Conservation (phyloP, 108 stramenopile species). For the Bacterosira constricta region DNA sequence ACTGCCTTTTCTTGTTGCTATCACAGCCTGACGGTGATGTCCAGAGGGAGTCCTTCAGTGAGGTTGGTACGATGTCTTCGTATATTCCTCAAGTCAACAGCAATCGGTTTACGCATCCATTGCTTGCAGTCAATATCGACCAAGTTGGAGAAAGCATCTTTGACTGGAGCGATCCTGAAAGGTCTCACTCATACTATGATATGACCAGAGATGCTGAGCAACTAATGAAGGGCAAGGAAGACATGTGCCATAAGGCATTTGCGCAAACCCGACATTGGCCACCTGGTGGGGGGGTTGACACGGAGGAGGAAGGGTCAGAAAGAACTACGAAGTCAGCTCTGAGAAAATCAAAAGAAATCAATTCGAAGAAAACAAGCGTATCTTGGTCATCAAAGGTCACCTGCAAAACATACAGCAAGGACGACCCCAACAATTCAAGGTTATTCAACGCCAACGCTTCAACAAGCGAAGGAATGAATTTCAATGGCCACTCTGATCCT, state of each 20-base stretch:
- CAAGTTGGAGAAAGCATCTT: constrained; percentile 64
- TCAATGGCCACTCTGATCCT: constrained; percentile 43
- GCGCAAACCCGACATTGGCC: constrained; percentile 52
- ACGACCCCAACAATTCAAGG: constrained; percentile 35
- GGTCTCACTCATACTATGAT: constrained; percentile 70
- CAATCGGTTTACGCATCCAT: constrained; percentile 66
- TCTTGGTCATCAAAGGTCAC: constrained; percentile 55
- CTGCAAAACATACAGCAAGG: constrained; percentile 58
- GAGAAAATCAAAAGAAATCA: constrained; percentile 21
- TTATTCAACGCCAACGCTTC: constrained; percentile 52
- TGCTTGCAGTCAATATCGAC: constrained; percentile 73
- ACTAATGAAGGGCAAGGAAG: constrained; percentile 45
- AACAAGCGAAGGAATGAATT: constrained; percentile 50
- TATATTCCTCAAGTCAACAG: constrained; percentile 80
- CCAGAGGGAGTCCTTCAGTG: constrained; percentile 37
- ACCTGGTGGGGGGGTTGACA: constrained; percentile 5
- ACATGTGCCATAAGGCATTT: constrained; percentile 45
- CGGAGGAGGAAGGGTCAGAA: constrained; percentile 14
- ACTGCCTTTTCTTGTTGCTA: not conserved
- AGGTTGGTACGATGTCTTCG: constrained; percentile 40
- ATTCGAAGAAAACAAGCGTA: constrained; percentile 23
- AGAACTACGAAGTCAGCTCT: constrained; percentile 38
- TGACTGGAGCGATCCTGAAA: constrained; percentile 78
- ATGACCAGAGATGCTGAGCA: constrained; percentile 73
- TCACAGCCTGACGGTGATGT: constrained; percentile 32